Percentiles rank a stretch among this genome's conserved stretches.
Evolutionary conservation across 2,329 filamentous ascomycete genomes (phyloP).

Genomic region (Chrysosporium keratinophilum): DNA sequence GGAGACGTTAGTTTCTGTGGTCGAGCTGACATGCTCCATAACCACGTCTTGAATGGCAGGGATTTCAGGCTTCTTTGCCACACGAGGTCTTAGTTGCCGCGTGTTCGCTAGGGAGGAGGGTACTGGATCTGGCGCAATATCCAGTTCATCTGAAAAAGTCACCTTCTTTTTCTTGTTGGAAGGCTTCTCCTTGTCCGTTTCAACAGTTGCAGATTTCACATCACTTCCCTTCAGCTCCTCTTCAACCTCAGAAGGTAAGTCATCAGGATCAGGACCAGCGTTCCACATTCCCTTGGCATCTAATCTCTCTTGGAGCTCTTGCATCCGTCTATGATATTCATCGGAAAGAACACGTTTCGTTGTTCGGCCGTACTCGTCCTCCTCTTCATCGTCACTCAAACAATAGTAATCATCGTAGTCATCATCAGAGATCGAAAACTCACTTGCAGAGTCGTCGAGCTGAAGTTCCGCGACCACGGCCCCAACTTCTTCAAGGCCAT

Average conservation of each 20-base stretch:
- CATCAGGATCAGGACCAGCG: slow-evolving; percentile 41
- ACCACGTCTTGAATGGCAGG: slow-evolving; percentile 35
- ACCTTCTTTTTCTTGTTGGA: slow-evolving; percentile 55
- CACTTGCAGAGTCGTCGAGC: slow-evolving; percentile 55
- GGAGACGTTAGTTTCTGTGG: slow-evolving; percentile 17
- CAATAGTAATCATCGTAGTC: slow-evolving; percentile 45
- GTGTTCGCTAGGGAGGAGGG: slow-evolving; percentile 19
- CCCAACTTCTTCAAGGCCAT: slow-evolving; percentile 77
- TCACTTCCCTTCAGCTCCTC: slow-evolving; percentile 22
- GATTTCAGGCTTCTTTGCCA: slow-evolving; percentile 19
- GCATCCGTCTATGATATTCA: slow-evolving; percentile 72
- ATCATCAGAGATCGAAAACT: slow-evolving; percentile 45
- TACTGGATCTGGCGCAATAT: slow-evolving; percentile 49
- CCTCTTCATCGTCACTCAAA: slow-evolving; percentile 46
- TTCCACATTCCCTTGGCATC: slow-evolving; percentile 49
- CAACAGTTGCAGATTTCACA: slow-evolving; percentile 10
- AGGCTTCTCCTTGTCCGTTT: slow-evolving; percentile 21
- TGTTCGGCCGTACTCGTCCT: slow-evolving; percentile 67
- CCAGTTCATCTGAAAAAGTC: slow-evolving; percentile 64
- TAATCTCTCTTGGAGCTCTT: slow-evolving; percentile 68
- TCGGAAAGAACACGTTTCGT: slow-evolving; percentile 58
- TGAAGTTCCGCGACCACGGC: slow-evolving; percentile 87
- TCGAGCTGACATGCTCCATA: slow-evolving; percentile 31
- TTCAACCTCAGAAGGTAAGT: slow-evolving; percentile 27
- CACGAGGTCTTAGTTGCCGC: background rate